Percentiles rank a stretch among this genome's conserved stretches.
phyloP scores from a whole-genome alignment of 768 basidiomycete species.

The Pleurotus giganteus region DNA sequence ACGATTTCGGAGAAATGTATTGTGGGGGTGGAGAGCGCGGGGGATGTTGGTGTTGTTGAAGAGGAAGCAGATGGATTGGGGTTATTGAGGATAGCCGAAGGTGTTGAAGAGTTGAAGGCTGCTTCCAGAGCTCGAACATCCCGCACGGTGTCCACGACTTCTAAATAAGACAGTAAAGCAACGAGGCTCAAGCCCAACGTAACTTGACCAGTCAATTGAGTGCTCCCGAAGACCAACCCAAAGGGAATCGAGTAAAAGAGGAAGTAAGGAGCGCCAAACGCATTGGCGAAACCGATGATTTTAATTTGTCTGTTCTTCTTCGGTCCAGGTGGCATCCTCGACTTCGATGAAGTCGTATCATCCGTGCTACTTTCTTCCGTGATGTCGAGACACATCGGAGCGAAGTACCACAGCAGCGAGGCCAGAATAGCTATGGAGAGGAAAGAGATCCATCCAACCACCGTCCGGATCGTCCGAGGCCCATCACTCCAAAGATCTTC shows the following conservation, averaged over 20 bases:
- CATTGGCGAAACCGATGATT: conserved; percentile 85
- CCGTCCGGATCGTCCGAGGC: conserved; percentile 55
- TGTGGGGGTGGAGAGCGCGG: conserved; percentile 20
- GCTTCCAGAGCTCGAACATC: conserved; percentile 59
- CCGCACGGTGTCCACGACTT: conserved; percentile 77
- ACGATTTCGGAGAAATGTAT: conserved; percentile 66
- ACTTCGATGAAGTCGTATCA: background rate
- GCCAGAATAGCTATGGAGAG: conserved; percentile 51
- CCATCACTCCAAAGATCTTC: conserved; percentile 34
- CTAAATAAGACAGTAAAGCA: conserved; percentile 73
- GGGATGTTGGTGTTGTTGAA: conserved; percentile 17
- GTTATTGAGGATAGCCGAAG: conserved; percentile 33
- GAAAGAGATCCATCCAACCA: conserved; percentile 58
- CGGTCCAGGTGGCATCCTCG: conserved; percentile 10
- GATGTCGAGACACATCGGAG: conserved; percentile 76
- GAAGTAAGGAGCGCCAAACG: conserved; percentile 85
- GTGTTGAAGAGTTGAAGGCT: conserved; percentile 47
- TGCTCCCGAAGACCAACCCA: conserved; percentile 57
- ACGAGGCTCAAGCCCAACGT: conserved; percentile 62
- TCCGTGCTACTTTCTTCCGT: conserved; percentile 25
- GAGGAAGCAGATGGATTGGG: conserved; percentile 25
- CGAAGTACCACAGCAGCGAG: conserved; percentile 63
- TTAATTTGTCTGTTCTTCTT: conserved; percentile 33
- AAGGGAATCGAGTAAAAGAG: conserved; percentile 76
- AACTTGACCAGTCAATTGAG: conserved; percentile 83